Evolutionary conservation across 2,329 filamentous ascomycete species (phyloP), one percentile per base, ranked within the genome.

Genomic region (Penicillium hordei): DNA sequence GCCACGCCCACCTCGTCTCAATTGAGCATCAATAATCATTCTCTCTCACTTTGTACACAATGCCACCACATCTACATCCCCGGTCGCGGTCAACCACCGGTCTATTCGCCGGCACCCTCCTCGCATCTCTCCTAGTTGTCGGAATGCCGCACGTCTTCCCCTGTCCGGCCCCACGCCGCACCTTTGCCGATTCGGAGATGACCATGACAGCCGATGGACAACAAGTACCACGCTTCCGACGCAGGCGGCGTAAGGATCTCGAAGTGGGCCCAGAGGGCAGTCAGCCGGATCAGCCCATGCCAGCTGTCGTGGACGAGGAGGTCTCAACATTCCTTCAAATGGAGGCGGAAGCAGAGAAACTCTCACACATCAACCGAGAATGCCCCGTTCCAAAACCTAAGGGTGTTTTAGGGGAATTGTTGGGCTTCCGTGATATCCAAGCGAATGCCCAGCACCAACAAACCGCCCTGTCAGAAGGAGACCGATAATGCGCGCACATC

Each of bases 321-420:
- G 80, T 65, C 70, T 79, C 62, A 61, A 78, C 69, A 64, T 81
- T 73, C 58, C 65, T 74, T 34, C 72, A 76, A 48, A 70, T 77
- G 66, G 72, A 75, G 66, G 74, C 71, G 63, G 75, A 77, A 62
- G 75, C 74, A 60, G 67, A 74, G 53, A 64, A 61, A 31, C 53
- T 80, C 54, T 68, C 72, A 7, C 80, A 78, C 53, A 70, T 76
- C 45, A 82, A 81, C 70, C 83, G 91, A 68, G 91, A 95, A 72
- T 99, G 94, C 71, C 94, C 94, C 0, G 87, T 99, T 13, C 94
- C 94, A 5, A 97, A 97, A 76, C 93, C 94, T 0, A 82, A 86
- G 33, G 93, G 92, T 3, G 77, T 92, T 34, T 77, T 96, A 45
- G 90, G 90, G 13, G 84, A 89, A 70, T 80, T 93, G 65, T 76